Evolutionary conservation across 225 moss, liverwort and hornwort genomes (phyloP), one percentile per base, ranked within the genome.

Genomic region (Polytrichum commune): DNA sequence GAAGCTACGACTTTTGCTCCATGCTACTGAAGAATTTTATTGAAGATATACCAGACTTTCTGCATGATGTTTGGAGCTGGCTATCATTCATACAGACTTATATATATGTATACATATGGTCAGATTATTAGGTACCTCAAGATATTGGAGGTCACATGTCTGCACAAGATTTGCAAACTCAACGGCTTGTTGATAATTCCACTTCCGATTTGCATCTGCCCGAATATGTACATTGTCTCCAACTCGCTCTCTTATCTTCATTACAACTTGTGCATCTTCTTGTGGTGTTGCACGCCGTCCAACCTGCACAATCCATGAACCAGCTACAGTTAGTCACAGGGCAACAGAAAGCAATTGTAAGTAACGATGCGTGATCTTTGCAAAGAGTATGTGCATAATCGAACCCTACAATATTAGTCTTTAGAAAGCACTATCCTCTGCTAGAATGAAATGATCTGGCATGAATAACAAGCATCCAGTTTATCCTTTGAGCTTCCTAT

Each of bases 121-220:
- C 7, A 46, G 35, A 66, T 76, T 75, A 60, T 69, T 53, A 54
- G n/a, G 54, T 73, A 92, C 97, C 89, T 98, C 98, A 25, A 98
- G 68, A 78, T 90, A 98, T 66, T 98, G 90, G 57, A 98, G 91
- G 64, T 81, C 75, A 71, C 65, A 93, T 33, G 4, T 76, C 16
- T 70, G 80, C 64, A 91, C 80, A 72, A 80, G 73, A 60, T 68
- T 79, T 62, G 93, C 90, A 72, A 98, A 98, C 29, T 79, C 72
- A 30, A 87, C 54, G 8, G 98, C 93, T 74, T 93, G 84, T 71
- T 87, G 75, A 27, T 73, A 90, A 53, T 91, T 80, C 98, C 98
- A 98, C 62, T 83, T 92, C 69, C 93, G 81, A 77, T 98, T 98
- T 19, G 98, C 98, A 79, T 98, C 98, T 70, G 89, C 98, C 33